phyloP scores from a whole-genome alignment of 2,329 filamentous ascomycete species.

The Epichloe glyceriae region DNA sequence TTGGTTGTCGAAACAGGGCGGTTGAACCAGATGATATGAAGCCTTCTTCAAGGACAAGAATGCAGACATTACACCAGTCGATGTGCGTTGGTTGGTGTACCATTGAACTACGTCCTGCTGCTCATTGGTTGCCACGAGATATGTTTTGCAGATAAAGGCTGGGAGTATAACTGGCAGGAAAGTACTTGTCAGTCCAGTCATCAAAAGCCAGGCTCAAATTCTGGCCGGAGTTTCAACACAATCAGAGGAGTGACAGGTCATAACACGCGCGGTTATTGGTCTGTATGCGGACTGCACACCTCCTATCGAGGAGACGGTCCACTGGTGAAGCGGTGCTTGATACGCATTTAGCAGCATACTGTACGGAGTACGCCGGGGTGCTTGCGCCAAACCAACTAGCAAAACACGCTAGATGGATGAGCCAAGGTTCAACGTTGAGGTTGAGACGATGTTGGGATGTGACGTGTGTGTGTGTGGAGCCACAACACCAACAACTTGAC shows the following conservation, averaged over 20 bases:
- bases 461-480: conserved; percentile 1
- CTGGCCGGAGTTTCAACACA: background rate
- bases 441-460: too few relatives aligned
- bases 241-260: background rate
- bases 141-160: background rate
- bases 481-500: background rate
- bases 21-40: too few relatives aligned
- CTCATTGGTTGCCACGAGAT: background rate
- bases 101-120: background rate
- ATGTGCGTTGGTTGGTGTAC: background rate
- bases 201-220: background rate
- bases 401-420: background rate
- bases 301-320: background rate
- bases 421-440: background rate
- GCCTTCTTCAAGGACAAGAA: too few relatives aligned
- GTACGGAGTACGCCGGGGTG: background rate
- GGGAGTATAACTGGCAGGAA: background rate
- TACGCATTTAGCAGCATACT: background rate
- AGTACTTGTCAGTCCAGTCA: background rate
- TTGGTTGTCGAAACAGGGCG: background rate
- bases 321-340: background rate
- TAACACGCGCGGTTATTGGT: background rate
- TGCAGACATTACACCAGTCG: too few relatives aligned
- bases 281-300: background rate
- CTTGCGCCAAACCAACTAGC: background rate